Evolutionary conservation across 108 stramenopile genomes (phyloP).

Genomic region (Nitzschia putrida): DNA sequence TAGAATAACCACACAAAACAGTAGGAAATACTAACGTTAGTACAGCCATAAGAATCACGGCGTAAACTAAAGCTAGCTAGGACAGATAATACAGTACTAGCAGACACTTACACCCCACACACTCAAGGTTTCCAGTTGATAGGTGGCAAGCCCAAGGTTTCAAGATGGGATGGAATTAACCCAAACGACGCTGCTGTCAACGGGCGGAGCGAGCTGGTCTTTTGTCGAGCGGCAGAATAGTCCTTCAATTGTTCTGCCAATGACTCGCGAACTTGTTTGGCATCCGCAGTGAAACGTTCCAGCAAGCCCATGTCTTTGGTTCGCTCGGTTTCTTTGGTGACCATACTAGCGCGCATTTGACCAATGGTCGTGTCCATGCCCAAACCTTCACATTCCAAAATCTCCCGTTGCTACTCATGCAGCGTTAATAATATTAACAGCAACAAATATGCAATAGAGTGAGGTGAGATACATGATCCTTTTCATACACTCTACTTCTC

Average conservation of each 20-base stretch:
- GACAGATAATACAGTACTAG: too few relatives aligned
- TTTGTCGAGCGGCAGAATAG: conserved; percentile 10
- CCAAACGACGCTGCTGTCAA: conserved; percentile 3
- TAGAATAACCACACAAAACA: too few relatives aligned
- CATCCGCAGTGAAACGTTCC: conserved; percentile 1
- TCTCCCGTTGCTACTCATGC: conserved; percentile 20
- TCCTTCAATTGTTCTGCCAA: conserved; percentile 13
- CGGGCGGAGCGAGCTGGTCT: not conserved
- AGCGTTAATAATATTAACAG: too few relatives aligned
- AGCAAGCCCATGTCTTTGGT: conserved; percentile 2
- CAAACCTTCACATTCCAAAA: conserved; percentile 22
- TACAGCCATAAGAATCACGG: not conserved
- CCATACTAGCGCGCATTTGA: conserved; percentile 24
- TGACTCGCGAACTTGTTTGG: conserved; percentile 19
- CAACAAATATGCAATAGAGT: too few relatives aligned
- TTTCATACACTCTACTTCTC: too few relatives aligned
- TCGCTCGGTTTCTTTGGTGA: conserved; percentile 7
- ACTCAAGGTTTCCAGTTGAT: too few relatives aligned
- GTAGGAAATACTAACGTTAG: too few relatives aligned
- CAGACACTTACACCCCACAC: too few relatives aligned
- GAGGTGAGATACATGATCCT: too few relatives aligned
- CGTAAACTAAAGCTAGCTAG: too few relatives aligned
- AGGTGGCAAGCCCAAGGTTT: not conserved
- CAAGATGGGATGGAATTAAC: conserved; percentile 6
- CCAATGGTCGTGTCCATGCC: conserved; percentile 30